Percentiles rank a stretch among this genome's conserved stretches.
phyloP scores from a whole-genome alignment of 2,329 filamentous ascomycete species.

The Stylonectria norvegica region DNA sequence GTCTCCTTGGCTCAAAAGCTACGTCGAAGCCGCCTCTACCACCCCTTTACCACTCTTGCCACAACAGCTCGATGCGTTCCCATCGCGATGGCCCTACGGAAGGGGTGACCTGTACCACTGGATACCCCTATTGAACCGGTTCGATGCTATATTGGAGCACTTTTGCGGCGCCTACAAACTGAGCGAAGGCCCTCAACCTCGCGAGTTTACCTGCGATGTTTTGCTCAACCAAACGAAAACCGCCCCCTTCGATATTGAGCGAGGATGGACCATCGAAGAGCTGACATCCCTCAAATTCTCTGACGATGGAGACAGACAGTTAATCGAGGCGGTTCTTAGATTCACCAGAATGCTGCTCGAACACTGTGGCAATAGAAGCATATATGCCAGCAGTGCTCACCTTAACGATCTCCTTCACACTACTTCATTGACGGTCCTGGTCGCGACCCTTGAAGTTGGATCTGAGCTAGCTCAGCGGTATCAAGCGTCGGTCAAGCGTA shows the following conservation, averaged over 20 bases:
- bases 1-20: conserved; percentile 85
- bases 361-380: conserved; percentile 93
- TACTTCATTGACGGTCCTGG: conserved; percentile 74
- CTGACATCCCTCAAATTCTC: conserved; percentile 61
- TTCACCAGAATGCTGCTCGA: conserved; percentile 88
- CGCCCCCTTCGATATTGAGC: conserved; percentile 48
- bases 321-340: conserved; percentile 74
- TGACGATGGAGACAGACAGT: conserved; percentile 71
- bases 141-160: conserved; percentile 81
- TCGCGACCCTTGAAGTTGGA: conserved; percentile 73
- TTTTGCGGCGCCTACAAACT: conserved; percentile 80
- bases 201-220: conserved; percentile 67
- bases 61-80: conserved; percentile 72
- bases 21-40: conserved; percentile 67
- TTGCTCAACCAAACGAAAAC: conserved; percentile 57
- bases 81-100: conserved; percentile 89
- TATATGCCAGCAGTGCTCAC: conserved; percentile 90
- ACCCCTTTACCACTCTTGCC: conserved; percentile 74
- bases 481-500: conserved; percentile 79
- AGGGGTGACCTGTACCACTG: conserved; percentile 96
- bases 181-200: conserved; percentile 73
- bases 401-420: conserved; percentile 87
- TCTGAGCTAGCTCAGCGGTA: conserved; percentile 90
- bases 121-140: conserved; percentile 91
- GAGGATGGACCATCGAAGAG: conserved; percentile 41